Evolutionary conservation across 768 basidiomycete species (phyloP).

Genomic region (Hemileccinum impolitum): DNA sequence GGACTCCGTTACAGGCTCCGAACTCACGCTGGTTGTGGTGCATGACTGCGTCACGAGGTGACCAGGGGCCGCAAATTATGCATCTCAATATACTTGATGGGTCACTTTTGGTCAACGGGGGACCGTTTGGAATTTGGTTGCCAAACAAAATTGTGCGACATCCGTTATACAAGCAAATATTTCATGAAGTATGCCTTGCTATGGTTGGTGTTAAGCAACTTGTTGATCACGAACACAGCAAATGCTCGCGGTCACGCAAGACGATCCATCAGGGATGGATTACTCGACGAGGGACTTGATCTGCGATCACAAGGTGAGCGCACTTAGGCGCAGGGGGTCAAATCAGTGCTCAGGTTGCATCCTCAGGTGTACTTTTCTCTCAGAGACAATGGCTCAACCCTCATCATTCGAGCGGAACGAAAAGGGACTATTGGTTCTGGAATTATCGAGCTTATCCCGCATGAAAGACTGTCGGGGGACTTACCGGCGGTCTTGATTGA

Average conservation of each 20-base stretch:
- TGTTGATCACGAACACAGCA: slow-evolving; percentile 13
- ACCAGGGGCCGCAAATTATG: slow-evolving; percentile 24
- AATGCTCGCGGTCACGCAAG: slow-evolving; percentile 21
- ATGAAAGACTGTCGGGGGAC: slow-evolving; percentile 14
- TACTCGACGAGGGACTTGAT: slow-evolving; percentile 20
- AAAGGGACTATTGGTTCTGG: not conserved
- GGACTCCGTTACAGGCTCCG: slow-evolving; percentile 19
- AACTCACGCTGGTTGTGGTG: slow-evolving; percentile 30
- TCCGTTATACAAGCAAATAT: slow-evolving; percentile 19
- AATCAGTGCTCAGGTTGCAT: not conserved
- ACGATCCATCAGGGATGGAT: slow-evolving; percentile 24
- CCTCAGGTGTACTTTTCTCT: not conserved
- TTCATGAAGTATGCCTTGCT: slow-evolving; percentile 15
- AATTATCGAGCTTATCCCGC: slow-evolving; percentile 20
- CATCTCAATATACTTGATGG: slow-evolving; percentile 39
- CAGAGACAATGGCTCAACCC: slow-evolving; percentile 21
- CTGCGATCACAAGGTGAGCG: slow-evolving; percentile 16
- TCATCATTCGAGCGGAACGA: slow-evolving; percentile 16
- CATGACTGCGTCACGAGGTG: slow-evolving; percentile 16
- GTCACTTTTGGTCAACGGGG: slow-evolving; percentile 26
- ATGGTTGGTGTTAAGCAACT: not conserved
- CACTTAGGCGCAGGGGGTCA: not conserved
- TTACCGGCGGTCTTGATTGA: slow-evolving; percentile 1
- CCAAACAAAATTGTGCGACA: slow-evolving; percentile 18
- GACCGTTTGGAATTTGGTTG: slow-evolving; percentile 19